A percentile compares a stretch with the other conserved stretches of the same genome.
phyloP scores from a whole-genome alignment of 306 rosid species.

The Trifolium pratense region DNA sequence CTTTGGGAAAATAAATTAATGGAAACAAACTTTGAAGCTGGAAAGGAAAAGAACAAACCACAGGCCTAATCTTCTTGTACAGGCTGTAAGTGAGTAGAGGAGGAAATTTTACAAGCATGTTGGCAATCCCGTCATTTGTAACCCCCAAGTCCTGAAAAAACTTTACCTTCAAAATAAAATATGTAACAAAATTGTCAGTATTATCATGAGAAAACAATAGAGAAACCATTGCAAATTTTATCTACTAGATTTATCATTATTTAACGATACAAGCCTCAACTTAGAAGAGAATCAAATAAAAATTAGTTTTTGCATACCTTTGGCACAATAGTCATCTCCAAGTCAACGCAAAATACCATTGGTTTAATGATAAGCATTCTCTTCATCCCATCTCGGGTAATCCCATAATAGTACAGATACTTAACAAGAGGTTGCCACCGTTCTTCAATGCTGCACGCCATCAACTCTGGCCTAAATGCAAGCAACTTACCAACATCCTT shows the following conservation, averaged over 20 bases:
- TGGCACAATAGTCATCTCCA: conserved; percentile 77
- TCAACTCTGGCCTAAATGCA: conserved; percentile 85
- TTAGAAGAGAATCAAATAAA: conserved; percentile 17
- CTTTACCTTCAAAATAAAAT: conserved; percentile 59
- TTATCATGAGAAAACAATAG: conserved; percentile 31
- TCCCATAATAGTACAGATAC: conserved; percentile 81
- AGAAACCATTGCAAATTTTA: conserved; percentile 25
- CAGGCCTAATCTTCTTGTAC: conserved; percentile 85
- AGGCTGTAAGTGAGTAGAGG: conserved; percentile 83
- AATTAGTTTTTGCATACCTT: conserved; percentile 62
- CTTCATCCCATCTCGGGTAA: conserved; percentile 87
- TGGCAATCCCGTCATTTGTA: conserved; percentile 79
- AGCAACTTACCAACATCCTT: conserved; percentile 81
- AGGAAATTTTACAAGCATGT: conserved; percentile 95
- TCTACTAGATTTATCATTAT: not conserved
- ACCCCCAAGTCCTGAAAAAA: conserved; percentile 84
- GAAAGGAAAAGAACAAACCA: conserved; percentile 66
- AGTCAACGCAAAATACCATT: conserved; percentile 77
- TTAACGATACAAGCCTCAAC: conserved; percentile 31
- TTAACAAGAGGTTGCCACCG: conserved; percentile 90
- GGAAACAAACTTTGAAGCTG: conserved; percentile 24
- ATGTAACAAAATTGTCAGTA: conserved; percentile 32
- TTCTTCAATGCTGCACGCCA: conserved; percentile 90
- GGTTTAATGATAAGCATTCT: conserved; percentile 87
- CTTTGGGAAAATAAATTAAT: not conserved